Base-by-base conservation (phyloP, 805 yeast genomes). In the Ogataea philodendri region DNA sequence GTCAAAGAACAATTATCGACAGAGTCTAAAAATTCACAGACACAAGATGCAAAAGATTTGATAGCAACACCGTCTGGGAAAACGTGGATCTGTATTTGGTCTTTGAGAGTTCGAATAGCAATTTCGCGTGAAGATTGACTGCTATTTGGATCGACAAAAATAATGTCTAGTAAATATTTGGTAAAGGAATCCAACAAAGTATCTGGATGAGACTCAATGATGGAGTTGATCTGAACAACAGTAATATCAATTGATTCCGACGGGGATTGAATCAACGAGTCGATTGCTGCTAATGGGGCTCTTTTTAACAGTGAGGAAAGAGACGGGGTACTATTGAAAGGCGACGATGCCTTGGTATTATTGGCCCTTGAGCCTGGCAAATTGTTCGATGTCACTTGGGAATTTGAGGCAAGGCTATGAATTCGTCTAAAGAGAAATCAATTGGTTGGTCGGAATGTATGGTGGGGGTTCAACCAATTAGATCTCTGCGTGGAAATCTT, bases 301-400 rank as follows among this genome's bases (percentile, higher is more conserved):
- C 24, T 11, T 9, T 23, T 21, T 10, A 35, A 30, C 19, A 14
- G 22, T 1, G 26, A 15, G 24, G 22, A 30, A 16, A 35, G 31
- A 19, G 32, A n/a, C 11, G 23, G 26, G 13, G 16, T 17, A 9
- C 24, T 16, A 15, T 15, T 32, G 33, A 7, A 36, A 52, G 57
- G 58, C 55, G 51, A 33, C 22, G 27, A 22, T 29, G 57, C 55
- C 59, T 49, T 47, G 16, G 30, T 26, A 20, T 25, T 28, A 26
- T 35, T 42, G 50, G 54, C 54, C 51, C 48, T 49, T 33, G 48
- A 49, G 52, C 54, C 54, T 40, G 49, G 41, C 50, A 39, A 39
- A 30, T 30, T 35, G 30, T 38, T 13, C 17, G 49, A 33, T 36
- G 48, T 41, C 49, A 48, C 53, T 45, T 45, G 49, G 30, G 27